A percentile compares a stretch with the other conserved stretches of the same genome.
Conservation (phyloP, 305 asterid genomes). For the Fraxinus sp. region DNA sequence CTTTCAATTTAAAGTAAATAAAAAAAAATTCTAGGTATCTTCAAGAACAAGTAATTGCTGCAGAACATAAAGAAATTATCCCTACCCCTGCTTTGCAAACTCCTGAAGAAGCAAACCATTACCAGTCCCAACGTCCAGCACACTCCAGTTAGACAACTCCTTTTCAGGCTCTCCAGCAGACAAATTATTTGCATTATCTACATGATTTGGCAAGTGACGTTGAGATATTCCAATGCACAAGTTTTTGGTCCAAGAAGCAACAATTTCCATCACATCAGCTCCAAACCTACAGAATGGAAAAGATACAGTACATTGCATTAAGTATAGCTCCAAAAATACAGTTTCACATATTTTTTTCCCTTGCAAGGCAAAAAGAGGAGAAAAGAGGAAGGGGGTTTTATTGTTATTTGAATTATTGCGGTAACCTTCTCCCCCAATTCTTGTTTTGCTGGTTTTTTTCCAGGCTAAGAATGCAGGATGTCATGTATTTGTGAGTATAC, state of each 20-base stretch:
- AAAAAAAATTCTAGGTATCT: neutral
- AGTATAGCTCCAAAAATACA: neutral
- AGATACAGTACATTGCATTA: constrained; percentile 13
- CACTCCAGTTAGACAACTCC: constrained; percentile 73
- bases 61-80: constrained; percentile 31
- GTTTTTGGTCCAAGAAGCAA: constrained; percentile 80
- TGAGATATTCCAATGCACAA: constrained; percentile 68
- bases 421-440: neutral
- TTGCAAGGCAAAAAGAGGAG: constrained; percentile 15
- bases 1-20: neutral
- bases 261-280: constrained; percentile 88
- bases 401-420: neutral
- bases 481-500: neutral
- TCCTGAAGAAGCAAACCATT: constrained; percentile 97
- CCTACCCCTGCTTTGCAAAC: constrained; percentile 90
- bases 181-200: constrained; percentile 42
- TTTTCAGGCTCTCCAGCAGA: constrained; percentile 54
- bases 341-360: neutral
- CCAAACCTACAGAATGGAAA: constrained; percentile 68
- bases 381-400: constrained; percentile 4
- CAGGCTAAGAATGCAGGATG: neutral
- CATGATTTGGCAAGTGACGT: constrained; percentile 60
- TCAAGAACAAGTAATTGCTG: constrained; percentile 14
- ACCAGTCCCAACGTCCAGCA: constrained; percentile 96
- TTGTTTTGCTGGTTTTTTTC: neutral